Evolutionary conservation across 805 yeast species (phyloP), one percentile per base, ranked within the genome.

Genomic region (Zygosaccharomyces rouxii): DNA sequence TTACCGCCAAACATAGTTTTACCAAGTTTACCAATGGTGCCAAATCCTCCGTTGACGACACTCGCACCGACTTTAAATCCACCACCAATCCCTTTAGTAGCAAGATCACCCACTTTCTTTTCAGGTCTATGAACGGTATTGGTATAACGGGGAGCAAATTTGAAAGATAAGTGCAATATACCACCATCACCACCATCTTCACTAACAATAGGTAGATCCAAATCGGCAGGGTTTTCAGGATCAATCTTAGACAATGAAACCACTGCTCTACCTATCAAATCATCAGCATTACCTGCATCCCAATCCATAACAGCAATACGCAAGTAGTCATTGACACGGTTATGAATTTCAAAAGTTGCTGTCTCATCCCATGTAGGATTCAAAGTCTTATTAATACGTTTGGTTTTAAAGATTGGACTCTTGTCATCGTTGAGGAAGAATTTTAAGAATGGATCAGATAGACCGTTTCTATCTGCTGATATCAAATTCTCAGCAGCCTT

Each of bases 271-370:
- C 98, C 96, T 47, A 94, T 74, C 54, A 74, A 72, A 67, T 94
- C 99, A 67, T 94, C 92, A 51, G 78, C 79, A 40, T 88, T 82
- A 56, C 96, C 96, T 55, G 92, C 80, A 68, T 94, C 99, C 97
- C 97, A 92, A 65, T 94, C 99, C 61, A 63, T 75, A 13, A 86
- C 79, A 48, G 74, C 78, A 47, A 87, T 73, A 48, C 70, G 71
- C 44, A 90, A 63, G 3, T 67, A 64, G 9, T 86, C 80, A 58
- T 80, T 80, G 48, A 76, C 80, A 62, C 88, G 78, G 64, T 85
- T 84, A 21, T 72, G 61, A 22, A 89, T 71, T 30, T 76, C 77
- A 35, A 82, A 71, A 11, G 74, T 67, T 38, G 81, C 77, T 14
- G 69, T 64, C 71, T 89, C 97, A 64, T 90, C 84, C 89, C 92